These are phyloP conservation scores for Diplosphaera chodatii DNA, from an alignment of 139 green algal genomes.

Conservation along the genomic window DNA sequence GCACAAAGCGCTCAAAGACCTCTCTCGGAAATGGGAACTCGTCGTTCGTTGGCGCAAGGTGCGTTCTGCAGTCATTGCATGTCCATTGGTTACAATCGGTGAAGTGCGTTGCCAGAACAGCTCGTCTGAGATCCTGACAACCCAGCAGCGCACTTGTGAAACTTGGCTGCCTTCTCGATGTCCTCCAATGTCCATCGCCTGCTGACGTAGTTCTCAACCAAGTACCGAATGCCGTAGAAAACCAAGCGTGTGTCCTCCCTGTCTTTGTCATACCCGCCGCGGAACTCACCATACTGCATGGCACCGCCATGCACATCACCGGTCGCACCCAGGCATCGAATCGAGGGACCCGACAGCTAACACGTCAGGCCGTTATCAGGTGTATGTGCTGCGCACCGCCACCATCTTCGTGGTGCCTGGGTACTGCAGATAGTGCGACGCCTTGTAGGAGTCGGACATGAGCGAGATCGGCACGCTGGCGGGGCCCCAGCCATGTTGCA, in stretches of 20 bases:
- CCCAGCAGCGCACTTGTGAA: slow-evolving; percentile 51
- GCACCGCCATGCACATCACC: background rate
- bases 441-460: slow-evolving; percentile 77
- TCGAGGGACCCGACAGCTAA: too few species aligned
- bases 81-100: background rate
- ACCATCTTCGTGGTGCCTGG: slow-evolving; percentile 71
- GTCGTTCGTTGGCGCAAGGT: slow-evolving; percentile 54
- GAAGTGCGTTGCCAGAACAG: background rate
- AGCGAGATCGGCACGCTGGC: slow-evolving; percentile 55
- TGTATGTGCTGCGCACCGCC: slow-evolving; percentile 50
- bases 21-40: slow-evolving; percentile 70
- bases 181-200: slow-evolving; percentile 78
- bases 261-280: slow-evolving; percentile 67
- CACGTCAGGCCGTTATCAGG: too few species aligned
- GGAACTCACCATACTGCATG: slow-evolving; percentile 84
- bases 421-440: slow-evolving; percentile 75
- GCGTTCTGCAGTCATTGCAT: slow-evolving; percentile 36
- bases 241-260: slow-evolving; percentile 66
- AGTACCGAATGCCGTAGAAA: slow-evolving; percentile 75
- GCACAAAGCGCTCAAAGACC: slow-evolving; percentile 77
- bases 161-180: slow-evolving; percentile 64
- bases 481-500: background rate
- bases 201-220: slow-evolving; percentile 71
- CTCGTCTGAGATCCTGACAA: background rate
- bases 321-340: too few species aligned